phyloP scores from a whole-genome alignment of 2,329 filamentous ascomycete genomes.

The Penicillium polonicum region DNA sequence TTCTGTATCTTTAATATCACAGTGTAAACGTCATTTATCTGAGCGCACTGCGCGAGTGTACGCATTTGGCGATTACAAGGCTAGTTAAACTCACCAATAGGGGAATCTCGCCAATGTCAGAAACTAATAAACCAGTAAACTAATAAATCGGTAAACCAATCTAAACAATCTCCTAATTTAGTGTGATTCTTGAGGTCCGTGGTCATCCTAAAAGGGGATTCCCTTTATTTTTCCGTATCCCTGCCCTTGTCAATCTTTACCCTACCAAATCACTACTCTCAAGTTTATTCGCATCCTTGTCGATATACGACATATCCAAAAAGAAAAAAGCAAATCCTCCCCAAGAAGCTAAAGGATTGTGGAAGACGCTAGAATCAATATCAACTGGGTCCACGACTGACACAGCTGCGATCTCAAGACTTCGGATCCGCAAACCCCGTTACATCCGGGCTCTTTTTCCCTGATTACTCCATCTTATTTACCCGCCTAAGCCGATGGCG shows the following conservation, averaged over 20 bases:
- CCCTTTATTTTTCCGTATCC: not conserved
- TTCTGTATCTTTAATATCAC: not conserved
- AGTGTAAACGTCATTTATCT: conserved; percentile 5
- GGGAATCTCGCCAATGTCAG: not conserved
- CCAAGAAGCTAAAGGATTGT: not conserved
- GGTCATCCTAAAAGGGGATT: not conserved
- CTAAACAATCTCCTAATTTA: not conserved
- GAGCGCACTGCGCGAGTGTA: not conserved
- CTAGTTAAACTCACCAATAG: not conserved
- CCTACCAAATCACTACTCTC: not conserved
- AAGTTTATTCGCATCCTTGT: not conserved
- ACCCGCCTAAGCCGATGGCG: conserved; percentile 23
- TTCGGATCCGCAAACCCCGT: conserved; percentile 25
- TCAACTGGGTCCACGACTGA: conserved; percentile 8
- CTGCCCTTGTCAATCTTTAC: not conserved
- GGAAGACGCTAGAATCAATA: conserved; percentile 9
- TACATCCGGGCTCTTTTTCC: conserved; percentile 29
- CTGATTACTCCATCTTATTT: conserved; percentile 18
- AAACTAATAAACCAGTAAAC: not conserved
- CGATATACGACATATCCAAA: not conserved
- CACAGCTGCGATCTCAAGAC: conserved; percentile 1
- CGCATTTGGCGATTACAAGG: not conserved
- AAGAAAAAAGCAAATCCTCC: not conserved
- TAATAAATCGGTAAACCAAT: not conserved
- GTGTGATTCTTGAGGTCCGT: not conserved